Evolutionary conservation across 768 basidiomycete genomes (phyloP).

Genomic region (Boletus vinaceobasis): DNA sequence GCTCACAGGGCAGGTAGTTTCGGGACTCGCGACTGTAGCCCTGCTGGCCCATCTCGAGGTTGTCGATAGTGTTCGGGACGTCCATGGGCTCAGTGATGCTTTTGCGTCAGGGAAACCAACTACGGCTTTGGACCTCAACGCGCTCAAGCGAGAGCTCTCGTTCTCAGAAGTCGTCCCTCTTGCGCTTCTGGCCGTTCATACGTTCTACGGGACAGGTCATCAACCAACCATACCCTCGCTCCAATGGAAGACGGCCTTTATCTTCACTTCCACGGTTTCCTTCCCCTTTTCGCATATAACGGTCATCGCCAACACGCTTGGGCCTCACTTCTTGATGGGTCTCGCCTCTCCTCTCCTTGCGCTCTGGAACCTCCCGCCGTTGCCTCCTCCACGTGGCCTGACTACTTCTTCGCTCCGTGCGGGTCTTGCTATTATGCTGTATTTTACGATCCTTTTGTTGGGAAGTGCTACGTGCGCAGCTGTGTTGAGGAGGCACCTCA

Average conservation of each 20-base stretch:
- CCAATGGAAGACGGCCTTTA: conserved; percentile 94
- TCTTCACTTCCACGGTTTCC: conserved; percentile 63
- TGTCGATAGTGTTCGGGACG: conserved; percentile 78
- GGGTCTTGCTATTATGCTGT: conserved; percentile 62
- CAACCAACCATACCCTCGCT: conserved; percentile 85
- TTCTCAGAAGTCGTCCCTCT: conserved; percentile 74
- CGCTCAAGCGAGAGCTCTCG: conserved; percentile 35
- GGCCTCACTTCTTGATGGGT: conserved; percentile 63
- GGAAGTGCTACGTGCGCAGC: conserved; percentile 73
- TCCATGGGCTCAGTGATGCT: conserved; percentile 47
- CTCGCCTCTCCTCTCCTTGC: conserved; percentile 69
- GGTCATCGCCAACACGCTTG: conserved; percentile 74
- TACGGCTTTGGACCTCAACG: conserved; percentile 33
- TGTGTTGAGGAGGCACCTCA: conserved; percentile 76
- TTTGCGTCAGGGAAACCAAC: conserved; percentile 50
- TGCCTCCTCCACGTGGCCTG: conserved; percentile 30
- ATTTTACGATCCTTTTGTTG: conserved; percentile 61
- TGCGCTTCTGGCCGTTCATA: conserved; percentile 69
- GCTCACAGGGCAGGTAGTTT: conserved; percentile 77
- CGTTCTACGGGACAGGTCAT: conserved; percentile 89
- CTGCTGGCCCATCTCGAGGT: conserved; percentile 78
- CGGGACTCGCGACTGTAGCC: conserved; percentile 61
- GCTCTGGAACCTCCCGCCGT: conserved; percentile 81
- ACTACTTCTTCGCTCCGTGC: conserved; percentile 46
- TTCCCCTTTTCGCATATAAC: conserved; percentile 76